Evolutionary conservation across 2,329 filamentous ascomycete genomes (phyloP).

Genomic region (Dactylella cylindrospora): DNA sequence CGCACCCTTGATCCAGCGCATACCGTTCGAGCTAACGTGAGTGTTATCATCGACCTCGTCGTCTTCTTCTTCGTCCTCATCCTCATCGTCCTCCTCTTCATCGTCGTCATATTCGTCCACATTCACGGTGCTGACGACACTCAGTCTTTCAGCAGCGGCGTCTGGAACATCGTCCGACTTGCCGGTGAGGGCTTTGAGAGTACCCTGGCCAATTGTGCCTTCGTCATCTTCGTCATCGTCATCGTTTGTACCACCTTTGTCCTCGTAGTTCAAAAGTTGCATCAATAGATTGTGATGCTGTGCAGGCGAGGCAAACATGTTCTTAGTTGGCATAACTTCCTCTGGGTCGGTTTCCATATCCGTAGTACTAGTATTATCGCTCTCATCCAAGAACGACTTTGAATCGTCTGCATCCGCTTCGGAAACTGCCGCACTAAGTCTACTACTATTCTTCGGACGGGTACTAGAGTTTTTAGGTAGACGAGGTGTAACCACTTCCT

Average conservation of each 20-base stretch:
- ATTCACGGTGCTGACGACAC: slow-evolving; percentile 21
- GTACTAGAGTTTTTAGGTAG: slow-evolving; percentile 28
- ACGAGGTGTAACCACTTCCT: slow-evolving; percentile 40
- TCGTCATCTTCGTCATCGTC: slow-evolving; percentile 38
- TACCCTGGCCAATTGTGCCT: slow-evolving; percentile 27
- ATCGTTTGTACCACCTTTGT: slow-evolving; percentile 16
- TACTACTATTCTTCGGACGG: too few species aligned
- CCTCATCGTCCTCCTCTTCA: slow-evolving; percentile 75
- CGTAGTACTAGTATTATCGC: slow-evolving; percentile 37
- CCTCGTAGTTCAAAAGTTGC: slow-evolving; percentile 36
- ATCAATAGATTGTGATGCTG: slow-evolving; percentile 38
- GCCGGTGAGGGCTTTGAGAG: slow-evolving; percentile 39
- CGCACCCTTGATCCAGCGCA: slow-evolving; percentile 99
- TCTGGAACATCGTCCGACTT: slow-evolving; percentile 37
- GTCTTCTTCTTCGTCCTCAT: slow-evolving; percentile 53
- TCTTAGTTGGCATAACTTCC: slow-evolving; percentile 15
- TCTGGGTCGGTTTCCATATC: slow-evolving; percentile 42
- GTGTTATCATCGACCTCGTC: slow-evolving; percentile 46
- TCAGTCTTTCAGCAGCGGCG: slow-evolving; percentile 20
- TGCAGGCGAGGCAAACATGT: slow-evolving; percentile 17
- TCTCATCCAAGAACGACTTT: slow-evolving; percentile 34
- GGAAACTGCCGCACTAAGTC: slow-evolving; percentile 38
- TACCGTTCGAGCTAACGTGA: slow-evolving; percentile 70
- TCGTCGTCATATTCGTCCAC: slow-evolving; percentile 32
- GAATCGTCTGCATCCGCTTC: slow-evolving; percentile 39